phyloP scores from a whole-genome alignment of 2,329 filamentous ascomycete genomes.

The Neurospora sp. region DNA sequence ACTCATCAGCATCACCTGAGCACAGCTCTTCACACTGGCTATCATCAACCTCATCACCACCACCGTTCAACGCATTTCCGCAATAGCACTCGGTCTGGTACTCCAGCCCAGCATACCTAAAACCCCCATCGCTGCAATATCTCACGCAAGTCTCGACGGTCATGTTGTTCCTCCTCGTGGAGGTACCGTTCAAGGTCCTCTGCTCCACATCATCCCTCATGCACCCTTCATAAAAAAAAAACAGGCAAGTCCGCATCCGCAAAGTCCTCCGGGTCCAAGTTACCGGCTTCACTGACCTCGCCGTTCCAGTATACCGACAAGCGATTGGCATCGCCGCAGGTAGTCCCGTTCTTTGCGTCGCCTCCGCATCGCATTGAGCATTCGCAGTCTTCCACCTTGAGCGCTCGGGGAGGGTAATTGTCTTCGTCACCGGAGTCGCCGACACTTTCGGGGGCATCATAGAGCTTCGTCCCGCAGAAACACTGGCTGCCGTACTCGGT shows the following conservation, averaged over 20 bases:
- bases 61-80: conserved; percentile 4
- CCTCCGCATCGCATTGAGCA: conserved; percentile 18
- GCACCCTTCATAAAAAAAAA: conserved; percentile 10
- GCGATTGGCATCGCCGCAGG: conserved; percentile 17
- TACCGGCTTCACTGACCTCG: neutral
- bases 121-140: conserved; percentile 4
- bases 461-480: conserved; percentile 18
- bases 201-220: conserved; percentile 6
- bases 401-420: conserved; percentile 4
- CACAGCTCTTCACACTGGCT: conserved; percentile 8
- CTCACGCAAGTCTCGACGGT: conserved; percentile 12
- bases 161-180: conserved; percentile 35
- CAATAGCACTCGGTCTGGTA: conserved; percentile 13
- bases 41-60: neutral
- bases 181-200: conserved; percentile 3
- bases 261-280: neutral
- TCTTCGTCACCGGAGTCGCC: conserved; percentile 8
- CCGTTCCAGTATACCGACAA: conserved; percentile 13
- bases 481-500: conserved; percentile 28
- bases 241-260: rapidly evolving
- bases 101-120: conserved; percentile 11
- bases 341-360: conserved; percentile 2
- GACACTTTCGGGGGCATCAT: neutral
- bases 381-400: neutral
- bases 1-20: neutral